phyloP scores from a whole-genome alignment of 1,284 basidiomycete species.

The Rhodotorula sp. region DNA sequence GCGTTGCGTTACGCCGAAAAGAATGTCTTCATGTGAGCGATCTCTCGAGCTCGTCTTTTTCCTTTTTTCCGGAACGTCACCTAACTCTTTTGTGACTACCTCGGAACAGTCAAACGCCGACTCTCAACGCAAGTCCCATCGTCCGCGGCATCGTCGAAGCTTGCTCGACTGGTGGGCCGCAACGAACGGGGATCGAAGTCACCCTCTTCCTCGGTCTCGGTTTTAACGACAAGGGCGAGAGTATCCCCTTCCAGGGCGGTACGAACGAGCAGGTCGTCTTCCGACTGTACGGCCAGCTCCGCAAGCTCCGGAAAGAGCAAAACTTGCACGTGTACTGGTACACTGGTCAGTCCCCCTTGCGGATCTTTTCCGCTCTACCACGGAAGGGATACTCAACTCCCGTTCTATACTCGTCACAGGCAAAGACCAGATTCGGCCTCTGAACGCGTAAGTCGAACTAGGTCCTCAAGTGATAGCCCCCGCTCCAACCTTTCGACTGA shows the following conservation, averaged over 20 bases:
- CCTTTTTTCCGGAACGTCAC: neutral
- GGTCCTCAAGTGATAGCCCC: no score
- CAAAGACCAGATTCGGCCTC: conserved; percentile 62
- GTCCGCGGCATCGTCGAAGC: conserved; percentile 66
- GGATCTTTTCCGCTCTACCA: neutral
- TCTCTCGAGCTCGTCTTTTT: conserved; percentile 7
- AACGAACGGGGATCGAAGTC: conserved; percentile 60
- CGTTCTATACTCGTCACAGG: conserved; percentile 47
- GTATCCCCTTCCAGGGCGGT: conserved; percentile 73
- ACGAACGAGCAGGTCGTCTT: conserved; percentile 74
- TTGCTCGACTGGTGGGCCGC: conserved; percentile 55
- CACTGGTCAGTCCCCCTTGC: conserved; percentile 9
- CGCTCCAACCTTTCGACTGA: neutral
- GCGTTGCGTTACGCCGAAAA: conserved; percentile 66
- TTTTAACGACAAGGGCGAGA: conserved; percentile 69
- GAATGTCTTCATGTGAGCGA: conserved; percentile 65
- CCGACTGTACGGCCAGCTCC: conserved; percentile 62
- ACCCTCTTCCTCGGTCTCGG: conserved; percentile 65
- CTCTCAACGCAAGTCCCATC: conserved; percentile 69
- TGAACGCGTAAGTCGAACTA: conserved; percentile 57
- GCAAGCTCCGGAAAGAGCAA: conserved; percentile 56
- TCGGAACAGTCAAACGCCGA: conserved; percentile 63
- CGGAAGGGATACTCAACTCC: no score
- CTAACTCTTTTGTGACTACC: no score
- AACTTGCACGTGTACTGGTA: conserved; percentile 68